Evolutionary conservation across 129 eudicot species (phyloP).

Genomic region (Cynara cardunculus): DNA sequence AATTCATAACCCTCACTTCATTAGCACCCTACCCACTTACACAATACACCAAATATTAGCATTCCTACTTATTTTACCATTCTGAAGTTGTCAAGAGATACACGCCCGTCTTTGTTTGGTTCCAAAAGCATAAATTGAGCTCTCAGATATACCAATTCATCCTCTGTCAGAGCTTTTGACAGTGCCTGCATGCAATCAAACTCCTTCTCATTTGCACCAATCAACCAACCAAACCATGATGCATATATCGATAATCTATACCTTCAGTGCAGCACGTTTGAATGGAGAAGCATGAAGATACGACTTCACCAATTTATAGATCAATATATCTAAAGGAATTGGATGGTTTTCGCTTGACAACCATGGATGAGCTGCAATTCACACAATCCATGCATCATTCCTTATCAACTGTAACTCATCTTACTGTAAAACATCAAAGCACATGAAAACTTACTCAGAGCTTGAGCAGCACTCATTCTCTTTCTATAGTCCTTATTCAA

Average conservation of each 20-base stretch:
- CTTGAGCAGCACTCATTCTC: constrained; percentile 93
- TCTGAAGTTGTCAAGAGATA: constrained; percentile 83
- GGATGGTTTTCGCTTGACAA: constrained; percentile 68
- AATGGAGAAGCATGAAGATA: constrained; percentile 83
- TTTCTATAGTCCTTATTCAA: constrained; percentile 81
- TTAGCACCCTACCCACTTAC: neutral
- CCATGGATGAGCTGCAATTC: constrained; percentile 83
- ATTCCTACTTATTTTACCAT: constrained; percentile 34
- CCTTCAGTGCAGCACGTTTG: constrained; percentile 92
- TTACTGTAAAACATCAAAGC: too few species aligned
- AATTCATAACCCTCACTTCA: neutral
- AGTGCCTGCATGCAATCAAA: constrained; percentile 53
- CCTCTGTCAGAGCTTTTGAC: constrained; percentile 82
- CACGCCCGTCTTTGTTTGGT: constrained; percentile 83
- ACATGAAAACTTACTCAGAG: constrained; percentile 87
- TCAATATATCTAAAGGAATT: constrained; percentile 73
- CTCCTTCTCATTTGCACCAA: neutral
- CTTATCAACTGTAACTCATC: too few species aligned
- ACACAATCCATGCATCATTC: neutral
- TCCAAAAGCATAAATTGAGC: constrained; percentile 89
- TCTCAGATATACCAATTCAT: constrained; percentile 77
- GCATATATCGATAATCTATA: neutral
- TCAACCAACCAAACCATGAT: neutral
- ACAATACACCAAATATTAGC: neutral
- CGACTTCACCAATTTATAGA: constrained; percentile 75